Percentiles rank a stretch among this genome's conserved stretches.
These are phyloP conservation scores for Suhomyces vadensis DNA, from an alignment of 805 yeast species.

Conservation along the genomic window DNA sequence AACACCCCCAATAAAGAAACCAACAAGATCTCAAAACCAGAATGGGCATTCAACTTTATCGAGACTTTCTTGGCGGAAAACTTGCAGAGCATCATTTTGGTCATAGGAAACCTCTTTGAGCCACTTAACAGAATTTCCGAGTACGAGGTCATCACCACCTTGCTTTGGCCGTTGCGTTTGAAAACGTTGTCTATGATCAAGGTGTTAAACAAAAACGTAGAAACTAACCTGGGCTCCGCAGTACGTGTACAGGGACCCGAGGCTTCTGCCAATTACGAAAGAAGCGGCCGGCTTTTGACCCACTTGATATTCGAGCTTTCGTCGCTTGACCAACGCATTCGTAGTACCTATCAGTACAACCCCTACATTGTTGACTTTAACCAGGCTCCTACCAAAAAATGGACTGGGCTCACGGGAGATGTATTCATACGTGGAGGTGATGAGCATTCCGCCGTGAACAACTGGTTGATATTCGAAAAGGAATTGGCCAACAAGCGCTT, in stretches of 20 bases:
- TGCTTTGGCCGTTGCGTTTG: constrained; percentile 47
- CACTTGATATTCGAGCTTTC: constrained; percentile 61
- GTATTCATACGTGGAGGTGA: constrained; percentile 29
- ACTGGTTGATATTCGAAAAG: constrained; percentile 57
- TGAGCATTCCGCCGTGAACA: constrained; percentile 35
- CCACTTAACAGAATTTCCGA: constrained; percentile 28
- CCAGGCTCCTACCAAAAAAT: constrained; percentile 29
- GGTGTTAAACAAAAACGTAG: constrained; percentile 20
- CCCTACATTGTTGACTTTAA: constrained; percentile 34
- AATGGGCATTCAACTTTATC: constrained; percentile 61
- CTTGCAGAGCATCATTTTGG: constrained; percentile 38
- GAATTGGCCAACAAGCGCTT: constrained; percentile 53
- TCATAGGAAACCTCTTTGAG: constrained; percentile 37
- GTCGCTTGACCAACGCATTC: constrained; percentile 54
- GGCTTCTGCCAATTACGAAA: constrained; percentile 25
- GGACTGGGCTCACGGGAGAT: constrained; percentile 52
- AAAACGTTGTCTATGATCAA: constrained; percentile 38
- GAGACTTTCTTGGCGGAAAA: constrained; percentile 45
- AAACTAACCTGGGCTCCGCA: background rate
- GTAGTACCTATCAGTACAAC: constrained; percentile 46
- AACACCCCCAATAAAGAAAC: constrained; percentile 53
- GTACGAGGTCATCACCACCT: constrained; percentile 45
- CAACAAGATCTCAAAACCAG: constrained; percentile 66
- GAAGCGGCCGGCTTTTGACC: constrained; percentile 50
- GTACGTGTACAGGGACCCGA: background rate